phyloP scores from a whole-genome alignment of 768 basidiomycete species.

The Kwoniella sp. region DNA sequence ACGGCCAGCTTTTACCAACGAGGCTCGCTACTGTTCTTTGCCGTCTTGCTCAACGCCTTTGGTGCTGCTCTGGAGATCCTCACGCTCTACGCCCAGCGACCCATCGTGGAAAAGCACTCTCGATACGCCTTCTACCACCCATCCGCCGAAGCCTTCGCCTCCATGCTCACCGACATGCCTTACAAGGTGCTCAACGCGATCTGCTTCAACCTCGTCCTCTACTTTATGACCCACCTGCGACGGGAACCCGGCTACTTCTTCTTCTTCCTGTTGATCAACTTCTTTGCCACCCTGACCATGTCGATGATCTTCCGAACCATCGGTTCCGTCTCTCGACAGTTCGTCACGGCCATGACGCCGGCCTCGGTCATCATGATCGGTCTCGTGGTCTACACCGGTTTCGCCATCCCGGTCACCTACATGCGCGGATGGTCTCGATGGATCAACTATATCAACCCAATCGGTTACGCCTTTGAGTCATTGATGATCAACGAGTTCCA shows the following conservation, averaged over 20 bases:
- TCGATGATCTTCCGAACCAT: conserved; percentile 58
- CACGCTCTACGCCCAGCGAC: conserved; percentile 51
- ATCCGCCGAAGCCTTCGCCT: conserved; percentile 47
- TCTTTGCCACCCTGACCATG: conserved; percentile 57
- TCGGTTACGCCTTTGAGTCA: conserved; percentile 69
- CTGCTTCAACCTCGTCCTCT: conserved; percentile 51
- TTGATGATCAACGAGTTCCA: conserved; percentile 83
- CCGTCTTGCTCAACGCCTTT: conserved; percentile 61
- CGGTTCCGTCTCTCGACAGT: conserved; percentile 62
- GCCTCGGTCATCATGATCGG: conserved; percentile 66
- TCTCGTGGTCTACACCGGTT: conserved; percentile 69
- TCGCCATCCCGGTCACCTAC: conserved; percentile 46
- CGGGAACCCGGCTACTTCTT: conserved; percentile 55
- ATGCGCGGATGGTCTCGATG: conserved; percentile 52
- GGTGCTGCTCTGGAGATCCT: conserved; percentile 50
- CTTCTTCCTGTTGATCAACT: conserved; percentile 57
- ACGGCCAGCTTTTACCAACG: conserved; percentile 41
- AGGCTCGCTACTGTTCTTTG: conserved; percentile 49
- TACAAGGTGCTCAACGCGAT: conserved; percentile 45
- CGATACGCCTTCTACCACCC: conserved; percentile 61
- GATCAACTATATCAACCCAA: conserved; percentile 69
- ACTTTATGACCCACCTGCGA: conserved; percentile 54
- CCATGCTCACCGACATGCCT: conserved; percentile 48
- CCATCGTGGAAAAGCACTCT: conserved; percentile 53
- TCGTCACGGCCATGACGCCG: conserved; percentile 62